phyloP scores from a whole-genome alignment of 139 green algal genomes.

The Raphidocelis subcapitata region DNA sequence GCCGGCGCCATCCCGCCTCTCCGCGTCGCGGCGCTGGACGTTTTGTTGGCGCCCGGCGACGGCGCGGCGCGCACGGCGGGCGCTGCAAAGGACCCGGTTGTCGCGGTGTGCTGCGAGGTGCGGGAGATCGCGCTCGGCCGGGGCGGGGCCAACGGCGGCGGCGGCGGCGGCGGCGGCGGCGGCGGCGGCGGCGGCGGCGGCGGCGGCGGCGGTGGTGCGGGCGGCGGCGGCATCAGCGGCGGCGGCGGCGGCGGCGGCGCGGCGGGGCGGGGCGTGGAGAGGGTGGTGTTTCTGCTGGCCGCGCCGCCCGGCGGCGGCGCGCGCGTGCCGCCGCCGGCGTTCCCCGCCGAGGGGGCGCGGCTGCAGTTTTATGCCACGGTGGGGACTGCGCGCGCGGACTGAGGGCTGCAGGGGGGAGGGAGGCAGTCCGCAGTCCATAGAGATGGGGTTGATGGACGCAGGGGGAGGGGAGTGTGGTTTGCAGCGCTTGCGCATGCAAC shows the following conservation, averaged over 20 bases:
- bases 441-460: no score
- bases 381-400: no score
- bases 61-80: constrained; percentile 18
- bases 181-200: not conserved
- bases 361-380: not conserved
- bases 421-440: no score
- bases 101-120: constrained; percentile 55
- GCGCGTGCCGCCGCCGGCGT: not conserved
- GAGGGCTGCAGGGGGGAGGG: no score
- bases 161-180: constrained; percentile 9
- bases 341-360: not conserved
- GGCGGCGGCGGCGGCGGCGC: not conserved
- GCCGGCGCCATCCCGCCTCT: constrained; percentile 57
- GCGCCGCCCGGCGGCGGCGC: not conserved
- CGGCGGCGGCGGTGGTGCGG: no score
- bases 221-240: not conserved
- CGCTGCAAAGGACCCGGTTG: constrained; percentile 53
- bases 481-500: no score
- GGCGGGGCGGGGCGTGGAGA: not conserved
- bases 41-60: constrained; percentile 50
- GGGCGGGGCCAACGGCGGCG: not conserved
- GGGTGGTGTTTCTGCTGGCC: constrained; percentile 32
- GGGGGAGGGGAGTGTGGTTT: no score
- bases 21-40: constrained; percentile 56
- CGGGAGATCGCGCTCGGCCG: not conserved